Percentiles rank a stretch among this genome's conserved stretches.
Evolutionary conservation across 352 stramenopile species (phyloP).

Genomic region (Pythium folliculosum): DNA sequence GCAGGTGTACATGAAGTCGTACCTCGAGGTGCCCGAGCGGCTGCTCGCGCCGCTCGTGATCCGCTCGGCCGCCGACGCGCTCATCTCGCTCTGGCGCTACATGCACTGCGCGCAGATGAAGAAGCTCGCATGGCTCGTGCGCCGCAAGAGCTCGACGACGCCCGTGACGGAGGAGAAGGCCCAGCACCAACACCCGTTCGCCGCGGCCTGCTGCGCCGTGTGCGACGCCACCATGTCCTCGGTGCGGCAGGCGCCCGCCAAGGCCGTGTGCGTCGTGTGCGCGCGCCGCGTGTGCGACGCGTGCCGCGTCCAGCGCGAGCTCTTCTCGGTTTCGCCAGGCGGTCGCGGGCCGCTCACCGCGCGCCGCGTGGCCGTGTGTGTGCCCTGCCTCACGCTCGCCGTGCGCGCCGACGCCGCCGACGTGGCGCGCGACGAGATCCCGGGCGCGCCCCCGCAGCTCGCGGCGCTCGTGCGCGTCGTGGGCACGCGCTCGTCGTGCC

Average conservation of each 20-base stretch:
- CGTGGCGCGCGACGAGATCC: slow-evolving; percentile 28
- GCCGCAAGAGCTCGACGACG: slow-evolving; percentile 22
- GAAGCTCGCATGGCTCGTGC: slow-evolving; percentile 63
- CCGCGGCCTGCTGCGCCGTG: slow-evolving; percentile 10
- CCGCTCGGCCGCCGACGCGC: slow-evolving; percentile 38
- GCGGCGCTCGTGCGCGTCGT: slow-evolving; percentile 26
- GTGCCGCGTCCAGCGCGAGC: slow-evolving; percentile 28
- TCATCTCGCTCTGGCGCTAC: slow-evolving; percentile 41
- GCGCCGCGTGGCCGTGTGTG: slow-evolving; percentile 23
- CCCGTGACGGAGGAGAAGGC: slow-evolving; percentile 13
- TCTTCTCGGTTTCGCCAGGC: slow-evolving; percentile 10
- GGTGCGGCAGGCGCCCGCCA: slow-evolving; percentile 4
- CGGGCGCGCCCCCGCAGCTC: slow-evolving; percentile 5
- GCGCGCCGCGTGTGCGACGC: slow-evolving; percentile 16
- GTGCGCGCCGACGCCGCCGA: slow-evolving; percentile 23
- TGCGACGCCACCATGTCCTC: slow-evolving; percentile 7
- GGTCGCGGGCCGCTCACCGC: not conserved
- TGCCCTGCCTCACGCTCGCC: slow-evolving; percentile 29
- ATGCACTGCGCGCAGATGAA: slow-evolving; percentile 67
- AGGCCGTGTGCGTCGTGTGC: slow-evolving; percentile 25
- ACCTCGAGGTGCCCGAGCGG: slow-evolving; percentile 46
- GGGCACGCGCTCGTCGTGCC: slow-evolving; percentile 26
- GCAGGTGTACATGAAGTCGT: slow-evolving; percentile 44
- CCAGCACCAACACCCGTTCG: not conserved
- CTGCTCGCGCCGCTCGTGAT: slow-evolving; percentile 43